Conservation (phyloP, 495 filamentous ascomycete species). For the Neurospora terricola region DNA sequence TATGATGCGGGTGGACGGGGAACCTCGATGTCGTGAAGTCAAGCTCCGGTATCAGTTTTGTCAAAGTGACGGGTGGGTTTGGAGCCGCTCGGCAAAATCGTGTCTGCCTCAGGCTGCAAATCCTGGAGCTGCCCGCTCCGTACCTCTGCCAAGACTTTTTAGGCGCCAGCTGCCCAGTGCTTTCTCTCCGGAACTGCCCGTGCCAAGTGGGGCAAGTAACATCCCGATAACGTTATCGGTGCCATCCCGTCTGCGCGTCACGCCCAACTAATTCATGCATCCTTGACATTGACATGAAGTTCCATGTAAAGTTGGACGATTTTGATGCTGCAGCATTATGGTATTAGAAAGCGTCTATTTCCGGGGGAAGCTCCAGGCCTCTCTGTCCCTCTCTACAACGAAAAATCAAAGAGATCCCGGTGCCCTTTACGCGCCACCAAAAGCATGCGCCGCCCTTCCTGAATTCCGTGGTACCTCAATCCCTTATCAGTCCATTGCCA, state of each 20-base stretch:
- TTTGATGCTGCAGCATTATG: neutral
- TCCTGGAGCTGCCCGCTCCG: neutral
- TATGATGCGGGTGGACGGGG: constrained; percentile 19
- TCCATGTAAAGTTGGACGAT: neutral
- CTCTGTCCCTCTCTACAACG: neutral
- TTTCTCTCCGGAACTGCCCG: neutral
- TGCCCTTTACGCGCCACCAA: neutral
- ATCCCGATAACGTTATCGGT: neutral
- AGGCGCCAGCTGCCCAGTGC: neutral
- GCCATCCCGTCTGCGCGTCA: neutral
- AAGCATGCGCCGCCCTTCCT: constrained; percentile 1
- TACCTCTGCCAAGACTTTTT: neutral
- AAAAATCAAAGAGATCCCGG: constrained; percentile 3
- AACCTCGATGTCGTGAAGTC: constrained; percentile 26
- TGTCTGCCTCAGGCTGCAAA: constrained; percentile 21
- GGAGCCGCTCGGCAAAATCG: constrained; percentile 22
- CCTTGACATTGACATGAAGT: neutral
- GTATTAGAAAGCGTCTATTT: neutral
- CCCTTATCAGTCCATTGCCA: neutral
- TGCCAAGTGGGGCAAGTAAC: neutral
- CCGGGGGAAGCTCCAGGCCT: neutral
- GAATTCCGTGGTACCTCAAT: neutral
- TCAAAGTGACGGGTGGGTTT: constrained; percentile 20
- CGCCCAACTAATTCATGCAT: neutral
- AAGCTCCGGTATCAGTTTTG: constrained; percentile 22